These are phyloP conservation scores for Bertia moriformis DNA, from an alignment of 2,329 filamentous ascomycete species.

Conservation along the genomic window DNA sequence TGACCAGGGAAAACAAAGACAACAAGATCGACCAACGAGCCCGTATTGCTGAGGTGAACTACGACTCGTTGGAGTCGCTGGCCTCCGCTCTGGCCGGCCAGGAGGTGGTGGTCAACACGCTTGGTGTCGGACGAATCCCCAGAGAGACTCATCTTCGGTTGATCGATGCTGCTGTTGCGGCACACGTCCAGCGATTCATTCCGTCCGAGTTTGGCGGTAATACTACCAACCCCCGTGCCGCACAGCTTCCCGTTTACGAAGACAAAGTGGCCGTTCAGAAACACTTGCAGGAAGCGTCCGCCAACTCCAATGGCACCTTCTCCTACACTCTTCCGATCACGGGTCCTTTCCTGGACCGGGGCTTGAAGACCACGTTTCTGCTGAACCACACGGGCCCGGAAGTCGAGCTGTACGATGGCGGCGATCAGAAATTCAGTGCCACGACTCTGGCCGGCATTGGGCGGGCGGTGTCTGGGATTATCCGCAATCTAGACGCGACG, in stretches of 20 bases:
- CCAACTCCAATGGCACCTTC: not conserved
- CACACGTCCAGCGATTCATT: slow-evolving; percentile 40
- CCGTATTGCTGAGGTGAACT: slow-evolving; percentile 29
- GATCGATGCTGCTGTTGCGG: slow-evolving; percentile 37
- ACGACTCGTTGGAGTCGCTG: slow-evolving; percentile 24
- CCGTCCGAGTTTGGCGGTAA: slow-evolving; percentile 34
- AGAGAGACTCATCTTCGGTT: slow-evolving; percentile 25
- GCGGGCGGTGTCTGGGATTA: not conserved
- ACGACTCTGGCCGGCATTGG: not conserved
- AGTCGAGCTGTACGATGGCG: not conserved
- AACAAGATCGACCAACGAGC: slow-evolving; percentile 18
- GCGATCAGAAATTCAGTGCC: not conserved
- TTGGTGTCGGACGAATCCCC: slow-evolving; percentile 24
- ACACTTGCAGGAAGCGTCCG: not conserved
- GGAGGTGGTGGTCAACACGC: slow-evolving; percentile 37
- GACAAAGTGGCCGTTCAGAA: not conserved
- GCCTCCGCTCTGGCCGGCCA: slow-evolving; percentile 30
- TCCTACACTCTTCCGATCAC: not conserved
- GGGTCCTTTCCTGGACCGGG: not conserved
- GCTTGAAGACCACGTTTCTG: not conserved
- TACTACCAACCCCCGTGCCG: slow-evolving; percentile 10
- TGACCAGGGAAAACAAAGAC: slow-evolving; percentile 24
- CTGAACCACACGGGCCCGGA: not conserved
- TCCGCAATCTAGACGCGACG: not conserved
- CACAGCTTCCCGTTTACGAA: slow-evolving; percentile 2